Evolutionary conservation across 164 flowering plant species (phyloP), one percentile per base, ranked within the genome.

Genomic region (Echeveria elegans): DNA sequence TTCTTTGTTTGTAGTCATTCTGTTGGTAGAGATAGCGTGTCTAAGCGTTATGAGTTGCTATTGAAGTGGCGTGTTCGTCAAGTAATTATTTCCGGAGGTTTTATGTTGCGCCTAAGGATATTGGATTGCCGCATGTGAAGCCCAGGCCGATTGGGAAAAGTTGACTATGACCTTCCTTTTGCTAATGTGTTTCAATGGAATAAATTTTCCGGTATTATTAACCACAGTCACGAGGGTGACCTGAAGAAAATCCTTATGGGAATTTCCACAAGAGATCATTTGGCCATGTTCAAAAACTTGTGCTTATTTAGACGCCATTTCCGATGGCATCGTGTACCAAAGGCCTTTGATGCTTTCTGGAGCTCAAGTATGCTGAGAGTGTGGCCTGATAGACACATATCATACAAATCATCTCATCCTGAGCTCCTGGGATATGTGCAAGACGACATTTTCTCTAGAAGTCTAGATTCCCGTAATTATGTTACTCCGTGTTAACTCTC

Each of bases 141-240:
- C 89, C 89, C 14, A 75, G 86, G 2, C 69, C 60, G 2, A 64
- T 38, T 40, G 76, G 74, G 64, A 34, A 66, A 38, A 43, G 18
- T 53, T 76, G 63, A 81, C 50, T 85, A 83, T 29, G 86, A 81
- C 38, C 85, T 83, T 43, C 89, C 89, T n/a, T 80, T 83, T 66
- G 76, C 82, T 8, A 79, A 83, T 71, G 71, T 80, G 15, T 66
- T 85, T 72, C 76, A 85, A 59, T 83, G 87, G 89, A 81, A 68
- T 74, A 76, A 75, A 71, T 83, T 83, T 64, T 82, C 86, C 0
- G 69, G 82, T 14, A 66, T 85, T 63, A 58, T 83, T 37, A 77
- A 53, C 75, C 76, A 77, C 6, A 45, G 30, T 56, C 84, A 83
- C 38, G 66, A 81, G 21, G n/a, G 69, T 21, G 65, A 2, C 11